Evolutionary conservation across 345 rosid species (phyloP).

Genomic region (Brassica carinata): DNA sequence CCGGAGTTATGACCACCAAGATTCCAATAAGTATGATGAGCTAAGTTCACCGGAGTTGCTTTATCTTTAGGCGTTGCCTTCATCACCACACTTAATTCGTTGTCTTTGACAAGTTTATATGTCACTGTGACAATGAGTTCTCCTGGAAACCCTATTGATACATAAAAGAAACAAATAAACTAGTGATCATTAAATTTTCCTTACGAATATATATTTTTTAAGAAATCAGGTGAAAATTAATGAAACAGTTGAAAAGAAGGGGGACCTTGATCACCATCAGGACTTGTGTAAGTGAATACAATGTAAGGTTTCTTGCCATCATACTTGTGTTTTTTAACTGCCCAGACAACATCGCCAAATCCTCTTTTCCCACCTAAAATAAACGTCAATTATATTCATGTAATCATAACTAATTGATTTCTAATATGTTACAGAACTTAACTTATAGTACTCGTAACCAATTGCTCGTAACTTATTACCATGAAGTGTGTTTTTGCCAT

Average conservation of each 20-base stretch:
- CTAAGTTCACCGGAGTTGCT: slow-evolving; percentile 83
- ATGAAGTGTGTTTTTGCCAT: slow-evolving; percentile 81
- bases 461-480: slow-evolving; percentile 42
- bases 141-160: slow-evolving; percentile 79
- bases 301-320: slow-evolving; percentile 54
- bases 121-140: slow-evolving; percentile 49
- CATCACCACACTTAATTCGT: slow-evolving; percentile 60
- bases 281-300: slow-evolving; percentile 64
- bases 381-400: background rate
- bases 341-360: slow-evolving; percentile 79
- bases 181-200: background rate
- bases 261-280: slow-evolving; percentile 79
- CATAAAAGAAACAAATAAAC: background rate
- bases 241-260: background rate
- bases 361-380: slow-evolving; percentile 69
- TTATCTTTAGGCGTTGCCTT: slow-evolving; percentile 68
- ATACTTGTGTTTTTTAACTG: slow-evolving; percentile 48
- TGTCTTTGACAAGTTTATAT: slow-evolving; percentile 48
- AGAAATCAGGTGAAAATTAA: background rate
- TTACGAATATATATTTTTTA: background rate
- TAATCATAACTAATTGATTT: background rate
- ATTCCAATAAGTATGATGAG: slow-evolving; percentile 88
- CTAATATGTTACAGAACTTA: background rate
- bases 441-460: background rate
- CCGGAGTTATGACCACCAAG: slow-evolving; percentile 80